Conservation (phyloP, 257 asterid genomes). For the Solanum virginianum region DNA sequence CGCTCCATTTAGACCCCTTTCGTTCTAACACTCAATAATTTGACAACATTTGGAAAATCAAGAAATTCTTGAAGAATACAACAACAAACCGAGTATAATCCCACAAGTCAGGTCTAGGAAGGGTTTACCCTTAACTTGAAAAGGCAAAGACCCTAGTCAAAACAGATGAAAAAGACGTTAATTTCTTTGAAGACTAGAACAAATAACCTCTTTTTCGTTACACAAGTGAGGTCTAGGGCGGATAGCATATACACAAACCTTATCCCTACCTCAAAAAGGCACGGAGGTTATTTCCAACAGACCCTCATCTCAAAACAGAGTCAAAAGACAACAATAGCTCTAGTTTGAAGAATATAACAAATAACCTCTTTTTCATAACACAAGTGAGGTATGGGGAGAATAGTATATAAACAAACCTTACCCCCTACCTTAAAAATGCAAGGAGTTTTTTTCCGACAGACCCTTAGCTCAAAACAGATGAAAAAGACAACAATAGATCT, state of each 20-base stretch:
- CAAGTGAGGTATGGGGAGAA: no score
- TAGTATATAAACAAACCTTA: not conserved
- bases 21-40: not conserved
- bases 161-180: not conserved
- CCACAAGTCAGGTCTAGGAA: not conserved
- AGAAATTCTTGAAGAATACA: not conserved
- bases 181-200: no score
- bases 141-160: not conserved
- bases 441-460: rapidly evolving
- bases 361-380: no score
- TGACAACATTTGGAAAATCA: not conserved
- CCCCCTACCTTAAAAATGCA: not conserved
- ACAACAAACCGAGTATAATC: not conserved
- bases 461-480: not conserved
- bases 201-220: no score
- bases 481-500: not conserved
- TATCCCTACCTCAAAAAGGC: not conserved
- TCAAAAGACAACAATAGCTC: no score
- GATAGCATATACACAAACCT: not conserved
- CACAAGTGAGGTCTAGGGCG: not conserved
- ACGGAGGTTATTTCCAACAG: no score
- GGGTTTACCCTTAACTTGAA: not conserved
- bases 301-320: not conserved
- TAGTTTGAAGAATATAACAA: no score
- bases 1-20: not conserved